Evolutionary conservation across 2,329 filamentous ascomycete species (phyloP).

Genomic region (Colletotrichum euphorbiae): DNA sequence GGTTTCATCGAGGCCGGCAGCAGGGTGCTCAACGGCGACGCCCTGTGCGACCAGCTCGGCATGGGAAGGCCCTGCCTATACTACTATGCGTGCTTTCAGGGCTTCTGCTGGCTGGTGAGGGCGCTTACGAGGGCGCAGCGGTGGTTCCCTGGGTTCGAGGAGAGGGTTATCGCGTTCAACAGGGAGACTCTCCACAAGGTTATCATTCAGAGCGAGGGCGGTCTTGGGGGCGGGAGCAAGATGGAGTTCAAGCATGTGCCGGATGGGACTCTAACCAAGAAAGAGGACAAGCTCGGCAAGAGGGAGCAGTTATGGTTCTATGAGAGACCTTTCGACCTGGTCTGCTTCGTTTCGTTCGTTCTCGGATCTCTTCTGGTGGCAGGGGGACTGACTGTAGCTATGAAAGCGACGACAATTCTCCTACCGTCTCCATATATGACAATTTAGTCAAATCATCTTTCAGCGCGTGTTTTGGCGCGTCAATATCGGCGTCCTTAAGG

Average conservation of each 20-base stretch:
- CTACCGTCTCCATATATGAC: no score
- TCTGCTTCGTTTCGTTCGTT: conserved; percentile 44
- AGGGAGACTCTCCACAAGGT: conserved; percentile 44
- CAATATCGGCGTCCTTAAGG: no score
- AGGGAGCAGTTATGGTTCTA: conserved; percentile 35
- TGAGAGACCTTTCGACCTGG: conserved; percentile 43
- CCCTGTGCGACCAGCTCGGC: conserved; percentile 50
- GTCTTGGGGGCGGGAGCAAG: conserved; percentile 45
- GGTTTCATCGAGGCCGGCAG: conserved; percentile 52
- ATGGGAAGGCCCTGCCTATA: conserved; percentile 47
- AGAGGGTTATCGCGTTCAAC: conserved; percentile 43
- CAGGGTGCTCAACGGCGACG: conserved; percentile 52
- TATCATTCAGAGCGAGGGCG: conserved; percentile 45
- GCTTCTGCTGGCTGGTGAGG: conserved; percentile 48
- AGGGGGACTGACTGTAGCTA: not conserved
- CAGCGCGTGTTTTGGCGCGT: no score
- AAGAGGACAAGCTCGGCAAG: not conserved
- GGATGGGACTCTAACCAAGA: conserved; percentile 38
- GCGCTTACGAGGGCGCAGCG: conserved; percentile 45
- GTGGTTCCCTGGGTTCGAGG: conserved; percentile 43
- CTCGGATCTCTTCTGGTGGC: conserved; percentile 31
- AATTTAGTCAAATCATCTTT: no score
- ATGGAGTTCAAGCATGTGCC: conserved; percentile 51
- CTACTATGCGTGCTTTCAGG: conserved; percentile 47
- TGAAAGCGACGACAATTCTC: no score